Evolutionary conservation across 1,139 yeast genomes (phyloP).

Genomic region (Kodamaea alishanica): DNA sequence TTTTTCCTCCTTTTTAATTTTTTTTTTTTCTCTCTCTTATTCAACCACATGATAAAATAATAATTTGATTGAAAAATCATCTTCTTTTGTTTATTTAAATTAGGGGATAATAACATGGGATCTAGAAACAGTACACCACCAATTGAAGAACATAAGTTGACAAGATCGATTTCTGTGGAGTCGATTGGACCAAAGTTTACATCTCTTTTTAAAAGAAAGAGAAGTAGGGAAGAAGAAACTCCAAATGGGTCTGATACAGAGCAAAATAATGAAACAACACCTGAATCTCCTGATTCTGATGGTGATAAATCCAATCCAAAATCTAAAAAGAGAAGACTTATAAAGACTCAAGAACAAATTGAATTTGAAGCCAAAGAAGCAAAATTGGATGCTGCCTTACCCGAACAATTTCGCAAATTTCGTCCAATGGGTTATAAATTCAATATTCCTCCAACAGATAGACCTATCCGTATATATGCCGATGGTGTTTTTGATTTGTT

Average conservation of each 20-base stretch:
- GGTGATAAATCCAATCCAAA: constrained; percentile 8
- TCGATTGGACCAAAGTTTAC: constrained; percentile 38
- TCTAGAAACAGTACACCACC: constrained; percentile 1
- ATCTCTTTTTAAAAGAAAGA: constrained; percentile 38
- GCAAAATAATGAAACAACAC: constrained; percentile 7
- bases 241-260: constrained; percentile 14
- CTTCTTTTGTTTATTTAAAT: neutral
- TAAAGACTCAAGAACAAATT: constrained; percentile 28
- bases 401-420: constrained; percentile 60
- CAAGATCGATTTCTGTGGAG: constrained; percentile 41
- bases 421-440: constrained; percentile 70
- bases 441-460: constrained; percentile 78
- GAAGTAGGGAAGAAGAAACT: constrained; percentile 21
- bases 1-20: no score
- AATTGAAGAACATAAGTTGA: constrained; percentile 1
- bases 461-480: constrained; percentile 90
- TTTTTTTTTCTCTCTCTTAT: no score
- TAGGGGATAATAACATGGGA: neutral
- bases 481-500: constrained; percentile 97
- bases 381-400: constrained; percentile 55
- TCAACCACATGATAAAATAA: no score
- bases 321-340: constrained; percentile 6
- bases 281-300: constrained; percentile 2
- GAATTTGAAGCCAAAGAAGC: constrained; percentile 50
- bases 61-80: no score